A percentile compares a stretch with the other conserved stretches of the same genome.
phyloP scores from a whole-genome alignment of 306 rosid genomes.

The Neltuma alba region DNA sequence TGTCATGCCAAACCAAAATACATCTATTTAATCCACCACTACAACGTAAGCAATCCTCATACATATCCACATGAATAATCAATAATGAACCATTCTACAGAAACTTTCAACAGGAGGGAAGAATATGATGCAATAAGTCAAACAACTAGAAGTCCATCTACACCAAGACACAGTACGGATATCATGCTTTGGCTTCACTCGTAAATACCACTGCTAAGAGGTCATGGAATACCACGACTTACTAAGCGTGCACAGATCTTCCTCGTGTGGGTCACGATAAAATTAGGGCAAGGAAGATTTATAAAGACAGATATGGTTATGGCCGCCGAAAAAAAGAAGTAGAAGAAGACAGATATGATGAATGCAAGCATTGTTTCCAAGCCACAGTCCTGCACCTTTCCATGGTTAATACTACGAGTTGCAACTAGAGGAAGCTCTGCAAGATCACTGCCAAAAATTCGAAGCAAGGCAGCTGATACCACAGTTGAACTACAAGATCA shows the following conservation, averaged over 20 bases:
- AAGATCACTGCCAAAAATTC: conserved; percentile 78
- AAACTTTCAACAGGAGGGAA: conserved; percentile 17
- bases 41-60: conserved; percentile 2
- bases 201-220: not conserved
- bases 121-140: conserved; percentile 23
- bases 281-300: conserved; percentile 11
- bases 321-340: too few species aligned
- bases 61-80: conserved; percentile 1
- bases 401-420: conserved; percentile 78
- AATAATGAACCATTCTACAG: conserved; percentile 4
- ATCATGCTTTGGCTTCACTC: not conserved
- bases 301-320: not conserved
- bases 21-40: conserved; percentile 11
- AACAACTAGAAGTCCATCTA: not conserved
- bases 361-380: conserved; percentile 25
- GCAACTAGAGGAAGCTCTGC: conserved; percentile 98
- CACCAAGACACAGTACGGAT: not conserved
- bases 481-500: conserved; percentile 80
- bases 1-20: conserved; percentile 34
- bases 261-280: not conserved
- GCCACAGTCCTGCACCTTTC: conserved; percentile 63
- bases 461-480: conserved; percentile 88
- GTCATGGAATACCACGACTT: conserved; percentile 8
- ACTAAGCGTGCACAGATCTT: conserved; percentile 11
- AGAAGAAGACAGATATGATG: not conserved